These are phyloP conservation scores for Blastocystis sp. DNA, from an alignment of 352 stramenopile genomes.

Conservation along the genomic window DNA sequence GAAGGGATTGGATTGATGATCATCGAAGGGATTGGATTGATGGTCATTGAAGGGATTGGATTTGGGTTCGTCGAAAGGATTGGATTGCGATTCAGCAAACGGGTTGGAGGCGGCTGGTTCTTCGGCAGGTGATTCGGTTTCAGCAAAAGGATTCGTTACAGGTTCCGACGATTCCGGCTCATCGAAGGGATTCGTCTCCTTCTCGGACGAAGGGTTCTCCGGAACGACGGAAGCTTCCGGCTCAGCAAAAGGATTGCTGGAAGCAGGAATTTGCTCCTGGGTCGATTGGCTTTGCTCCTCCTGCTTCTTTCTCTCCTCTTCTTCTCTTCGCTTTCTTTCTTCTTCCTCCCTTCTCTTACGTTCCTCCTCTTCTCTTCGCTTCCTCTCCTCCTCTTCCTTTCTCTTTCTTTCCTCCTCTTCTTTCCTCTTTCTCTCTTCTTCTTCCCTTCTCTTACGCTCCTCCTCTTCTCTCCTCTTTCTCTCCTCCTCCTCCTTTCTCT, in stretches of 20 bases:
- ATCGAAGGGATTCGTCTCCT: too few species aligned
- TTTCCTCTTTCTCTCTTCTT: slow-evolving; percentile 30
- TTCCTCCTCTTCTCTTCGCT: background rate
- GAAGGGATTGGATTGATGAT: background rate
- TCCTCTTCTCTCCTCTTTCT: slow-evolving; percentile 36
- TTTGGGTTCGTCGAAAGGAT: background rate
- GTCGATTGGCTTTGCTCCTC: too few species aligned
- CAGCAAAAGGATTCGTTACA: too few species aligned
- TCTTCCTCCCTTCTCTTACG: background rate
- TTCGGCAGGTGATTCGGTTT: too few species aligned
- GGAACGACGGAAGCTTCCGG: too few species aligned
- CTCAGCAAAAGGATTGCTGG: too few species aligned
- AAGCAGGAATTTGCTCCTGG: too few species aligned
- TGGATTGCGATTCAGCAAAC: background rate
- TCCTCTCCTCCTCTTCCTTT: background rate
- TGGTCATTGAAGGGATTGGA: background rate
- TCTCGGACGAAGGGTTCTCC: too few species aligned
- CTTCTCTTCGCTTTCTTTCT: background rate
- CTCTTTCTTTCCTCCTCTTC: slow-evolving; percentile 25
- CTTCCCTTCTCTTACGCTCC: slow-evolving; percentile 40
- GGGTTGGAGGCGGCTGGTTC: background rate
- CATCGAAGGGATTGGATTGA: slow-evolving; percentile 28
- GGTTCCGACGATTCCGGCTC: too few species aligned
- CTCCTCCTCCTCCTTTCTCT: slow-evolving; percentile 38
- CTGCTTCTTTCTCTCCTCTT: background rate